Conservation (phyloP, 305 asterid genomes). For the Petunia hybrid region DNA sequence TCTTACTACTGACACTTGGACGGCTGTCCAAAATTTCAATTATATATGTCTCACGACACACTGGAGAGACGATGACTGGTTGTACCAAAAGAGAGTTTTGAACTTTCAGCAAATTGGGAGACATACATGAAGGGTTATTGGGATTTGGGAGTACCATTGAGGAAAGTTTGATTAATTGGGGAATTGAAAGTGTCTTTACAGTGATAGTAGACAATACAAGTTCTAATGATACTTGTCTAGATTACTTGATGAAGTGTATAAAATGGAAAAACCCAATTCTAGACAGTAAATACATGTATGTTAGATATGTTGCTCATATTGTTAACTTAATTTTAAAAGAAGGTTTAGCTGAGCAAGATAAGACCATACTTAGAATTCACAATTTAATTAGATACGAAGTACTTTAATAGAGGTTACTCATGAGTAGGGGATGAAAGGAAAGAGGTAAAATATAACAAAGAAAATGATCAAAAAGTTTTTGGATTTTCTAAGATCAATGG, state of each 20-base stretch:
- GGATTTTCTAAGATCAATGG: not conserved
- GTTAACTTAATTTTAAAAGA: not conserved
- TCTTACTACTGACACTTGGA: constrained; percentile 7
- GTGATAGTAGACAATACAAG: not conserved
- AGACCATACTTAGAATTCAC: not conserved
- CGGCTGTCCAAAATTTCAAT: not conserved
- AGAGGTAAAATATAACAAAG: not conserved
- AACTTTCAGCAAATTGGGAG: no score
- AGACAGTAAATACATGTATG: no score
- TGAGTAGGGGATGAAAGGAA: not conserved
- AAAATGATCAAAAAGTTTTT: no score
- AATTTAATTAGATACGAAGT: not conserved
- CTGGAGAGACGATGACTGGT: not conserved
- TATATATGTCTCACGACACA: not conserved
- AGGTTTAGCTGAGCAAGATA: not conserved
- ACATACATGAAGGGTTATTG: not conserved
- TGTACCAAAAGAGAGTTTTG: no score
- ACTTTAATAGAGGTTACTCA: not conserved
- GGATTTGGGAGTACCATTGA: not conserved
- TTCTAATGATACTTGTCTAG: not conserved
- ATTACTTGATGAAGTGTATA: not conserved
- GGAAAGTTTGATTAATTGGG: not conserved
- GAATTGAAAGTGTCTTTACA: not conserved
- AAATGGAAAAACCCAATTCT: not conserved
- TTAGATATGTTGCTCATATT: not conserved